Conservation (phyloP, 2,329 filamentous ascomycete species). For the Cordyceps javanica region DNA sequence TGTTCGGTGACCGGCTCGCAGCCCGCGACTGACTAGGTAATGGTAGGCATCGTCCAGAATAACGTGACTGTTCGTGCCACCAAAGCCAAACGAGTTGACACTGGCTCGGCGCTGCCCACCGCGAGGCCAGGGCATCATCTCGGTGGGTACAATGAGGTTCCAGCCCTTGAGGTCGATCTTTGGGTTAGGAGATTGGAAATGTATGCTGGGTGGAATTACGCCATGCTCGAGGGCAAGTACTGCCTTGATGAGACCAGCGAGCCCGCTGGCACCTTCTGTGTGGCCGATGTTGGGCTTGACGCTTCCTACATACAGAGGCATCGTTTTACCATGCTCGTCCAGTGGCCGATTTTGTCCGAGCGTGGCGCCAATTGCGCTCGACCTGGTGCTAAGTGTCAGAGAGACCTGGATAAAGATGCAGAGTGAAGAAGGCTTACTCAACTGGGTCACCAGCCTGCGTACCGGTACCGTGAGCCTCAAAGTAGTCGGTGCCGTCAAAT, state of each 20-base stretch:
- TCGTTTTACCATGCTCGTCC: background rate
- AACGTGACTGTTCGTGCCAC: background rate
- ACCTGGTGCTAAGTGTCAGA: constrained; percentile 18
- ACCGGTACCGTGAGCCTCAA: constrained; percentile 38
- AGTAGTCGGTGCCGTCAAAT: constrained; percentile 20
- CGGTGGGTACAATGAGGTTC: constrained; percentile 20
- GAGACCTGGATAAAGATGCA: too few relatives aligned
- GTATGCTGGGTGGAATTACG: background rate
- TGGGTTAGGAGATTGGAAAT: background rate
- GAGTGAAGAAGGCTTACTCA: too few relatives aligned
- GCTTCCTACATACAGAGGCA: background rate
- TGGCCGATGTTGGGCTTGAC: constrained; percentile 27
- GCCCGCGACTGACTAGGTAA: too few relatives aligned
- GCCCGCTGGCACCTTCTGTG: constrained; percentile 19
- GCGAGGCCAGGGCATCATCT: constrained; percentile 13
- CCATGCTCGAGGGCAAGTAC: constrained; percentile 18
- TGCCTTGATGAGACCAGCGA: constrained; percentile 22
- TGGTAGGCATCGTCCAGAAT: too few relatives aligned
- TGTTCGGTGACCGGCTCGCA: too few relatives aligned
- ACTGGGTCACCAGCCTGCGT: constrained; percentile 24
- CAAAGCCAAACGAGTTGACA: background rate
- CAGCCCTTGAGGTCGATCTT: constrained; percentile 18
- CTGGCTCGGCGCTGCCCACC: constrained; percentile 2
- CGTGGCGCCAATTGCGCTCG: constrained; percentile 11
- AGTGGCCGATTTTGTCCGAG: too few relatives aligned